phyloP scores from a whole-genome alignment of 1,284 basidiomycete species.

The Malassezia sympodialis region DNA sequence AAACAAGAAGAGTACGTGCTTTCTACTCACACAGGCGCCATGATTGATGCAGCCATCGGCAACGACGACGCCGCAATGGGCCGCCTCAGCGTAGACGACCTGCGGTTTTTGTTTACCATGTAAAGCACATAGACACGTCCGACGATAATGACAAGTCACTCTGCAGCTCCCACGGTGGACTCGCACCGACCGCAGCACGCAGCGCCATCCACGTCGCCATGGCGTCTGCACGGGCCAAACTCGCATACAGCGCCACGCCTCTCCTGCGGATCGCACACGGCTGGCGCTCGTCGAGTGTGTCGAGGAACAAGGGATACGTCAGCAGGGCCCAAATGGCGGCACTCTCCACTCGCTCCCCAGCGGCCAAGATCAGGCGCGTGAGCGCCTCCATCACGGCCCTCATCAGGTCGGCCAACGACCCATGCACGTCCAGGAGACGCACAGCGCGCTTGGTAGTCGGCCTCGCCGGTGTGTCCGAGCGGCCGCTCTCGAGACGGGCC shows the following conservation, averaged over 20 bases:
- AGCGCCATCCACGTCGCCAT: conserved; percentile 8
- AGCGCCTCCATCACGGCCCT: conserved; percentile 2
- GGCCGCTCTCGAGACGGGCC: neutral
- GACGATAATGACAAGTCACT: neutral
- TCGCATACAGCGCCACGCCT: conserved; percentile 1
- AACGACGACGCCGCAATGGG: conserved; percentile 46
- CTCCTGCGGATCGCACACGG: neutral
- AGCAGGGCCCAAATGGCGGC: conserved; percentile 1
- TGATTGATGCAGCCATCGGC: conserved; percentile 47
- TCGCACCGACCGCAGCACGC: neutral
- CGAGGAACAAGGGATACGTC: conserved; percentile 5
- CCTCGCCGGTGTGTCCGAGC: neutral
- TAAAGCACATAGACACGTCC: conserved; percentile 14
- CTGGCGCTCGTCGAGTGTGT: conserved; percentile 14
- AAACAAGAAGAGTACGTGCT: conserved; percentile 69
- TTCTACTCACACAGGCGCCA: conserved; percentile 60
- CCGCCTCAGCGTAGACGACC: conserved; percentile 41
- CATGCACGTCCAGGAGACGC: conserved; percentile 5
- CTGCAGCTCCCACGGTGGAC: conserved; percentile 2
- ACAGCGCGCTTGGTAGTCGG: neutral
- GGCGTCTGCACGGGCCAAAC: neutral
- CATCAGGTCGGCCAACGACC: neutral
- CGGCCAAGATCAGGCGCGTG: neutral
- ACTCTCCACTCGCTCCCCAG: neutral
- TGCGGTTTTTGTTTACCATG: conserved; percentile 42